Evolutionary conservation across 805 yeast genomes (phyloP).

Genomic region (Kodamaea leandrae): DNA sequence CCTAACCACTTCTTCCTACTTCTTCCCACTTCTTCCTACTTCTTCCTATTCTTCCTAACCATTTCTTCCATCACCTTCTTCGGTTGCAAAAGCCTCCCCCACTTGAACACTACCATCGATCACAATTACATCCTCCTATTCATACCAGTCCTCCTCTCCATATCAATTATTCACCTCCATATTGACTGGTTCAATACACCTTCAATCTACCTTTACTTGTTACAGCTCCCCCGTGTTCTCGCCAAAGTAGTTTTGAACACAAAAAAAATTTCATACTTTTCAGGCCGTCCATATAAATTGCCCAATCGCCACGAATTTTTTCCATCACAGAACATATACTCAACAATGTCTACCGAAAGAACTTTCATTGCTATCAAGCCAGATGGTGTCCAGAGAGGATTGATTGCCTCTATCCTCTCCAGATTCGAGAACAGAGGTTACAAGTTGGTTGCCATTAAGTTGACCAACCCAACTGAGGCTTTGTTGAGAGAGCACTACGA

Average conservation of each 20-base stretch:
- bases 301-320: background rate
- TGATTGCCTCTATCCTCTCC: conserved; percentile 81
- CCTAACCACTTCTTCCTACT: too few relatives aligned
- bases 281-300: conserved; percentile 6
- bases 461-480: conserved; percentile 81
- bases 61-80: too few relatives aligned
- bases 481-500: conserved; percentile 91
- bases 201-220: too few relatives aligned
- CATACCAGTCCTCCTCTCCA: too few relatives aligned
- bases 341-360: conserved; percentile 66
- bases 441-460: conserved; percentile 95
- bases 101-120: too few relatives aligned
- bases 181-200: too few relatives aligned
- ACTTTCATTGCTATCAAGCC: conserved; percentile 94
- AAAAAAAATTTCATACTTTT: conserved; percentile 8
- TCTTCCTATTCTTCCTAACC: too few relatives aligned
- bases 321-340: background rate
- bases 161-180: too few relatives aligned
- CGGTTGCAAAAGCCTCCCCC: too few relatives aligned
- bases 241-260: conserved; percentile 2
- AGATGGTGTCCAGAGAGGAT: conserved; percentile 99
- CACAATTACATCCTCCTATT: too few relatives aligned
- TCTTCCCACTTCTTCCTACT: too few relatives aligned
- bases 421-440: conserved; percentile 97
- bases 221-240: too few relatives aligned